phyloP scores from a whole-genome alignment of 2,329 filamentous ascomycete species.

The Aspergillus spinulosporus region DNA sequence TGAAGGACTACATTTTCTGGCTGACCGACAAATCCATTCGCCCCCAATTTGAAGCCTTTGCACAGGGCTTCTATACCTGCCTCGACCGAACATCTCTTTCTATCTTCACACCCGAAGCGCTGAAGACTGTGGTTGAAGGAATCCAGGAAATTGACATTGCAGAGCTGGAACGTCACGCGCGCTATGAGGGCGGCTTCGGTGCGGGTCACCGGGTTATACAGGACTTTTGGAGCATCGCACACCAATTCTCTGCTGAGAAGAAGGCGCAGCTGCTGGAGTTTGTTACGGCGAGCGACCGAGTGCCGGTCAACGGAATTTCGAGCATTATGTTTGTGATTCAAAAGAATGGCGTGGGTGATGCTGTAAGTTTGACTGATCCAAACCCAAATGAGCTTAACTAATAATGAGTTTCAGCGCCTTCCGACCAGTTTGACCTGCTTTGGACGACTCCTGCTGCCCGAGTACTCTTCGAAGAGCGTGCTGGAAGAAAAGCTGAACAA shows the following conservation, averaged over 20 bases:
- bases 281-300: constrained; percentile 86
- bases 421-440: constrained; percentile 94
- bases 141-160: constrained; percentile 74
- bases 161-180: constrained; percentile 68
- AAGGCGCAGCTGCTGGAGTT: constrained; percentile 82
- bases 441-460: constrained; percentile 79
- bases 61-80: constrained; percentile 75
- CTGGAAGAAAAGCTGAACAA: constrained; percentile 74
- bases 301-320: constrained; percentile 81
- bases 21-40: constrained; percentile 74
- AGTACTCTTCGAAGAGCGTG: constrained; percentile 71
- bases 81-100: constrained; percentile 68
- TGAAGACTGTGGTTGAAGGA: constrained; percentile 82
- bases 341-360: constrained; percentile 67
- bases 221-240: constrained; percentile 82
- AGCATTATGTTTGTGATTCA: constrained; percentile 83
- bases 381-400: not conserved
- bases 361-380: constrained; percentile 33
- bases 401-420: constrained; percentile 47
- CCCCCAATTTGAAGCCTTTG: constrained; percentile 78
- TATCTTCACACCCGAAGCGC: constrained; percentile 67
- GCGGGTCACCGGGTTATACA: constrained; percentile 66
- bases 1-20: constrained; percentile 81
- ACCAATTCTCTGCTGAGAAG: constrained; percentile 63
- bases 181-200: constrained; percentile 79